Evolutionary conservation across 257 asterid genomes (phyloP).

Genomic region (Echites panduratus): DNA sequence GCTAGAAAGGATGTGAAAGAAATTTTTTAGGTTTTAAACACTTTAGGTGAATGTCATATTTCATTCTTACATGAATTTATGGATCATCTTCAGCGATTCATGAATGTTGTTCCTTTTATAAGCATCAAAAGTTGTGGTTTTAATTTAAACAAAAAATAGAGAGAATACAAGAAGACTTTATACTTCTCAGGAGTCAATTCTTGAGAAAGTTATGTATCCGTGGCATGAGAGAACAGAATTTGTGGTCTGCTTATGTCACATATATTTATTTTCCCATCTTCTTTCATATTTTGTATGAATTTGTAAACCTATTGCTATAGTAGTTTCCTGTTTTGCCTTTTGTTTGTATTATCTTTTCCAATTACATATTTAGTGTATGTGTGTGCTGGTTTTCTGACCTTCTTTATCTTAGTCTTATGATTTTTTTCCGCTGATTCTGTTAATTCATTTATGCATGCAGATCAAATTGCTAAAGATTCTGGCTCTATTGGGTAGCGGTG

Average conservation of each 20-base stretch:
- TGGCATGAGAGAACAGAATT: not conserved
- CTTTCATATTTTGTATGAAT: not conserved
- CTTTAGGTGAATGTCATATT: not conserved
- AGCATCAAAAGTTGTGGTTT: not conserved
- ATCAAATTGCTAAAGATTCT: constrained; percentile 85
- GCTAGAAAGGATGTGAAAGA: not conserved
- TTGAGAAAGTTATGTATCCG: not conserved
- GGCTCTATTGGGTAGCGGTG: constrained; percentile 71
- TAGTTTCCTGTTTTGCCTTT: not conserved
- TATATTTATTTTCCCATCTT: not conserved
- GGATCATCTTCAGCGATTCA: not conserved
- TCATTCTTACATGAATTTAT: not conserved
- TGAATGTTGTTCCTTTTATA: not conserved
- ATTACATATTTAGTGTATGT: not conserved
- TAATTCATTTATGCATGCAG: constrained; percentile 28
- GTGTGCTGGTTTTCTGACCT: not conserved
- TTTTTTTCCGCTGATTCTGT: not conserved
- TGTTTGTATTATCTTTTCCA: not conserved
- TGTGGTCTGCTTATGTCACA: not conserved
- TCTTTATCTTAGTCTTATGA: not conserved
- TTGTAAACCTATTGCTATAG: too few relatives aligned
- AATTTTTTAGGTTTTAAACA: not conserved
- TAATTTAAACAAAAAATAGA: not conserved
- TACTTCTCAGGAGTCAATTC: not conserved
- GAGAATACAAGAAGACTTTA: not conserved